These are phyloP conservation scores for Cladosporium cucumerinum DNA, from an alignment of 2,329 filamentous ascomycete species.

Conservation along the genomic window DNA sequence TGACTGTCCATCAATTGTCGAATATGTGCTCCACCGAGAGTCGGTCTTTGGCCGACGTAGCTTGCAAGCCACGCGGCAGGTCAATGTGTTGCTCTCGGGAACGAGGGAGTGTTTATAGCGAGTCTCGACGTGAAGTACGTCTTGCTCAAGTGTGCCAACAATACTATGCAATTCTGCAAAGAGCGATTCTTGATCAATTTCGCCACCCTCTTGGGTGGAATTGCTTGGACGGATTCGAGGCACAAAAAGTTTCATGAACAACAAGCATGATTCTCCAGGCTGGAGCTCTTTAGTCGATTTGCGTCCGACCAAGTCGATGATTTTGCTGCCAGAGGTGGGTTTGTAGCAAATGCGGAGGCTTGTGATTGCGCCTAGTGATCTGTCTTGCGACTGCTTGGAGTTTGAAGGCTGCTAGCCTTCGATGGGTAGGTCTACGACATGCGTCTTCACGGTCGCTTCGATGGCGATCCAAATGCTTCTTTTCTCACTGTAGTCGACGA, in stretches of 20 bases:
- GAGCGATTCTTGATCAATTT: slow-evolving; percentile 27
- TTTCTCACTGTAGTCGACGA: slow-evolving; percentile 27
- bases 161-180: slow-evolving; percentile 35
- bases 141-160: slow-evolving; percentile 31
- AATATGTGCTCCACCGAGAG: slow-evolving; percentile 33
- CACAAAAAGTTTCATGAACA: slow-evolving; percentile 31
- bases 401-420: slow-evolving; percentile 13
- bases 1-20: not conserved
- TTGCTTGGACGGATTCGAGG: slow-evolving; percentile 20
- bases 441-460: slow-evolving; percentile 27
- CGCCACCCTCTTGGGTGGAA: slow-evolving; percentile 1
- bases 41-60: slow-evolving; percentile 32
- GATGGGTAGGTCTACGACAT: slow-evolving; percentile 12
- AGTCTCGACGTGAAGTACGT: slow-evolving; percentile 33
- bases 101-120: slow-evolving; percentile 36
- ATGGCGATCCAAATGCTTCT: slow-evolving; percentile 32
- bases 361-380: slow-evolving; percentile 23
- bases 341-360: slow-evolving; percentile 33
- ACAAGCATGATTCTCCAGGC: slow-evolving; percentile 24
- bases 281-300: slow-evolving; percentile 28
- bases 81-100: slow-evolving; percentile 31
- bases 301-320: slow-evolving; percentile 31
- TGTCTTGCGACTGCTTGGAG: not conserved
- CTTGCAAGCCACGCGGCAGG: slow-evolving; percentile 28
- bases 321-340: slow-evolving; percentile 24